These are phyloP conservation scores for Pulveroboletus sp. DNA, from an alignment of 768 basidiomycete species.

Conservation along the genomic window DNA sequence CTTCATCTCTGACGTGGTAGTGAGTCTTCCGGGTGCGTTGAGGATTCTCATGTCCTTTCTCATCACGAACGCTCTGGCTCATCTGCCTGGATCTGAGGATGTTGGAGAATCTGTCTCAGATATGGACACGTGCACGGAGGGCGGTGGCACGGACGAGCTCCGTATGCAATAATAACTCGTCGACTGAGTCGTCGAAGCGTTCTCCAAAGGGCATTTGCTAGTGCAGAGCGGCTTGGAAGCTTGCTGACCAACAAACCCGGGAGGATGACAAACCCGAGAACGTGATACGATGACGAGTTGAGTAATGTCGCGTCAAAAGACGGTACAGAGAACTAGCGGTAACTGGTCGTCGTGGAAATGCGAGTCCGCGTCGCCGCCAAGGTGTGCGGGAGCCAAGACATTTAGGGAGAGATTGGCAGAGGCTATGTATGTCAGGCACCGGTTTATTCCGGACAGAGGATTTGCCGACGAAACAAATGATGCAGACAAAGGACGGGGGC, in stretches of 20 bases:
- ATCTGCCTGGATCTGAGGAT: background rate
- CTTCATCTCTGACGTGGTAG: slow-evolving; percentile 9
- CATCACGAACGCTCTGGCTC: background rate
- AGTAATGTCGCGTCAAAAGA: too few relatives aligned
- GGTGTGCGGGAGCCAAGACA: slow-evolving; percentile 7
- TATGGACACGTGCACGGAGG: background rate
- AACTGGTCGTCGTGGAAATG: slow-evolving; percentile 20
- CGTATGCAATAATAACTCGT: background rate
- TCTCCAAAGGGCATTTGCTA: background rate
- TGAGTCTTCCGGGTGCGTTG: background rate
- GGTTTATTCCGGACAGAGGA: slow-evolving; percentile 10
- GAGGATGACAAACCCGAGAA: too few relatives aligned
- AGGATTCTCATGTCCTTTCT: background rate
- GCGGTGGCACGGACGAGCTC: background rate
- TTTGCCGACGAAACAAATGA: too few relatives aligned
- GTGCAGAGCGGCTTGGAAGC: too few relatives aligned
- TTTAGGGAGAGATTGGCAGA: too few relatives aligned
- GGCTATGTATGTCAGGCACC: slow-evolving; percentile 5
- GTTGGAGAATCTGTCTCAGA: background rate
- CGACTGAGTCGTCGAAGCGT: background rate
- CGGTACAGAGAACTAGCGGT: background rate
- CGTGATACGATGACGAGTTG: too few relatives aligned
- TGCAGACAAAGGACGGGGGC: too few relatives aligned
- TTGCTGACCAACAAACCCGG: too few relatives aligned
- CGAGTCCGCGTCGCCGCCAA: slow-evolving; percentile 8